These are phyloP conservation scores for Scutellaria minor DNA, from an alignment of 257 asterid genomes.

Conservation along the genomic window DNA sequence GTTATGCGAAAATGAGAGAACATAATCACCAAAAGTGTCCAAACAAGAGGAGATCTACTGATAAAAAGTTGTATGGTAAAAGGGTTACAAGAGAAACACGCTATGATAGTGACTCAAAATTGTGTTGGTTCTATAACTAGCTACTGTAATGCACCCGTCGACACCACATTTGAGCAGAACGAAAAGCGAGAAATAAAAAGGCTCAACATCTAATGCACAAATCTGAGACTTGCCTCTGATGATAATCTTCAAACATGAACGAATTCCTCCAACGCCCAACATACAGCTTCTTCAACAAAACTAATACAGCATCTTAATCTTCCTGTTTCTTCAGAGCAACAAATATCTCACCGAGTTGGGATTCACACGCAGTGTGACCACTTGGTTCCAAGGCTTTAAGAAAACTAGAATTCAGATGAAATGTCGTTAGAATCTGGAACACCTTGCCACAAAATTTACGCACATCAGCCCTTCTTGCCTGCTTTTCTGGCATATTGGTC, in stretches of 20 bases:
- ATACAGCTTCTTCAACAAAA: no score
- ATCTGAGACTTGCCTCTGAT: no score
- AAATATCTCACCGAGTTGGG: constrained; percentile 70
- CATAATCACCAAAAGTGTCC: neutral
- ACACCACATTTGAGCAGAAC: no score
- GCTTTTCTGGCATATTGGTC: constrained; percentile 84
- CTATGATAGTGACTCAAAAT: constrained; percentile 16
- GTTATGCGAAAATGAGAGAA: neutral
- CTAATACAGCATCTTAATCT: constrained; percentile 3
- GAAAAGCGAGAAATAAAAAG: no score
- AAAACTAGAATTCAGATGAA: constrained; percentile 45
- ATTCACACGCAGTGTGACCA: constrained; percentile 56
- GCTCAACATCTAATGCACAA: no score
- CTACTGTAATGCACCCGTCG: no score
- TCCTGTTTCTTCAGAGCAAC: constrained; percentile 52
- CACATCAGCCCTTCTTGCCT: constrained; percentile 77
- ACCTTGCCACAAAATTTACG: constrained; percentile 81
- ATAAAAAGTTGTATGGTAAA: no score
- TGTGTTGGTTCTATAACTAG: constrained; percentile 17
- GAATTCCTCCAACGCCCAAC: no score
- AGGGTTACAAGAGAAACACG: no score
- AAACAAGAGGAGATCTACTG: neutral
- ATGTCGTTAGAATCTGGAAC: constrained; percentile 57
- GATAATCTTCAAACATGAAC: no score
- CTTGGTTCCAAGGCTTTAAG: constrained; percentile 67